Base-by-base conservation (phyloP, 805 yeast species). In the Ogataea methanolica region DNA sequence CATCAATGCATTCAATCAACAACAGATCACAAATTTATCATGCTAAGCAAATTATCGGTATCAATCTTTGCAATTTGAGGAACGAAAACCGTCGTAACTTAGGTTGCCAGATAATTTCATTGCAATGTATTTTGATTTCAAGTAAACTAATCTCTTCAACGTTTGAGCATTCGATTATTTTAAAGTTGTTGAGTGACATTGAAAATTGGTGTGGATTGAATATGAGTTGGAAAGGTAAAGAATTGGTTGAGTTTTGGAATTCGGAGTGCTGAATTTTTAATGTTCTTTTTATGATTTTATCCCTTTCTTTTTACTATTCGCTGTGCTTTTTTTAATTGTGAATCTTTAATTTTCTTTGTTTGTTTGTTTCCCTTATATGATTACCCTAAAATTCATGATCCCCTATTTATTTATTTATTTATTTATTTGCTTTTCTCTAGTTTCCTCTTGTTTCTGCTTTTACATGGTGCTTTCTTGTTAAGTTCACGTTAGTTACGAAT, bases 1-100 rank as follows among this genome's bases (percentile, higher is more conserved):
- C 16, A 19, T 41, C 51, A 36, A 44, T 51, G 35, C 48, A 29
- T 31, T 21, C 42, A 49, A 43, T 54, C 41, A 45, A 54, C 5
- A 51, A 54, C 3, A 51, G 55, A 43, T 65, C 72, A 2, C 61
- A 65, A 39, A 63, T 69, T 15, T 67, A 72, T 71, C 73, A 69
- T 50, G 73, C 73, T 5, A 69, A 69, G 46, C 73, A 67, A 46
- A 68, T 69, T 11, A 56, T 67, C 43, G 69, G 69, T 23, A 66
- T 68, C 33, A 58, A 54, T 36, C 33, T 58, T 19, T 50, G 55
- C 46, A 56, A 54, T 41, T 45, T 58, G 56, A 41, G 36, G 38
- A 29, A 41, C 6, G 50, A 49, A 34, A 47, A 47, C 29, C 35
- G 49, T 36, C 49, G 58, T 16, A 54, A 51, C 33, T 40, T 47